These are phyloP conservation scores for Leccinum variicolor DNA, from an alignment of 768 basidiomycete genomes.

Conservation along the genomic window DNA sequence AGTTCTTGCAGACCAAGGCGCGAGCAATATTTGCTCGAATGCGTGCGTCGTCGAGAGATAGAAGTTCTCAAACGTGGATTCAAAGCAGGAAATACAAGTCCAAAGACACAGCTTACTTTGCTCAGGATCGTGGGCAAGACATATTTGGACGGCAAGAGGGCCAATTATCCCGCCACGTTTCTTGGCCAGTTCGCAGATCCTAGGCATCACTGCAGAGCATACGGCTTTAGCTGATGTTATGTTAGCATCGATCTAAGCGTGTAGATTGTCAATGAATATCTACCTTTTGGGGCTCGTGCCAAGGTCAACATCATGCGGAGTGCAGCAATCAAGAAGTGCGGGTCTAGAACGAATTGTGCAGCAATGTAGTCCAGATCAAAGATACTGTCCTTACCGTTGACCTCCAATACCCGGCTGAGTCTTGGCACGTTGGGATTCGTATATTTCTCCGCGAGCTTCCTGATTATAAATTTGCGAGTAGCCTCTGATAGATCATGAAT, in stretches of 20 bases:
- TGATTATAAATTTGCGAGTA: not conserved
- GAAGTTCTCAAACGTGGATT: constrained; percentile 1
- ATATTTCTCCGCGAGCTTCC: not conserved
- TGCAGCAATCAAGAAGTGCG: constrained; percentile 9
- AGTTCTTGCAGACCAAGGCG: constrained; percentile 8
- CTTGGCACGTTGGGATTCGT: not conserved
- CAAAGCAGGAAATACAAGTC: not conserved
- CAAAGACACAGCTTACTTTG: not conserved
- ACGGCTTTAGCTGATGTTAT: not conserved
- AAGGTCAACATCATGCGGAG: constrained; percentile 16
- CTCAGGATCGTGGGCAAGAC: constrained; percentile 9
- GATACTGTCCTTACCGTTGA: constrained; percentile 5
- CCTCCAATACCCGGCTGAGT: constrained; percentile 11
- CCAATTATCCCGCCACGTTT: constrained; percentile 10
- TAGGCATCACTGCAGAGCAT: constrained; percentile 6
- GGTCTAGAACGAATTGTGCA: constrained; percentile 2
- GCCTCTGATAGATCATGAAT: constrained; percentile 3
- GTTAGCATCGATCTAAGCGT: not conserved
- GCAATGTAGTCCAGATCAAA: not conserved
- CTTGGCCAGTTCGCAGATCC: constrained; percentile 14
- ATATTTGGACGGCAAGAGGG: constrained; percentile 17
- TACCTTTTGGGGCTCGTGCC: constrained; percentile 13
- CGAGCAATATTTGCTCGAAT: constrained; percentile 18
- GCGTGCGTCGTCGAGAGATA: constrained; percentile 4
- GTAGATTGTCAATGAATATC: not conserved